Evolutionary conservation across 2,329 filamentous ascomycete species (phyloP).

Genomic region (Pyrenophora graminea): DNA sequence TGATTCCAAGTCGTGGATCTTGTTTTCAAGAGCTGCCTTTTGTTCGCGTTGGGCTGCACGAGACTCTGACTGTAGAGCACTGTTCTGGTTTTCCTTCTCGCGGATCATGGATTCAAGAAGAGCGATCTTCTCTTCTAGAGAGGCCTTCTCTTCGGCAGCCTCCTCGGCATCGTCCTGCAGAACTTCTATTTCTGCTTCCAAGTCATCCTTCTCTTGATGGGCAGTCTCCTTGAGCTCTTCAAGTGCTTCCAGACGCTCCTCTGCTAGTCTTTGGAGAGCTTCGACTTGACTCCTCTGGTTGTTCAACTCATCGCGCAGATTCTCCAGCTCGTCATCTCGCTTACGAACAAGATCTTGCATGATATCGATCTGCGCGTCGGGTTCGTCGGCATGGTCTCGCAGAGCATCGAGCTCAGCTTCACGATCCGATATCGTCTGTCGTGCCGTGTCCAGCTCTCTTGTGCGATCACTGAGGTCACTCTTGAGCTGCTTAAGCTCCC

Average conservation of each 20-base stretch:
- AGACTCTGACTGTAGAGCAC: constrained; percentile 25
- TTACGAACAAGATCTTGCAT: constrained; percentile 51
- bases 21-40: constrained; percentile 52
- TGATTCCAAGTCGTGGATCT: constrained; percentile 46
- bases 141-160: constrained; percentile 55
- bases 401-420: constrained; percentile 45
- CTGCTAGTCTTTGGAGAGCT: constrained; percentile 38
- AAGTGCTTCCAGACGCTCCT: constrained; percentile 50
- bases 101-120: constrained; percentile 42
- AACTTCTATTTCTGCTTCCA: constrained; percentile 61
- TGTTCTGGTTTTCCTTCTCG: constrained; percentile 42
- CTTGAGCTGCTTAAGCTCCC: constrained; percentile 37
- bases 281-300: constrained; percentile 38
- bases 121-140: constrained; percentile 63
- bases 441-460: constrained; percentile 43
- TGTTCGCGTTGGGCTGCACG: constrained; percentile 65
- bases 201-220: constrained; percentile 49
- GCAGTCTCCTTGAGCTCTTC: constrained; percentile 58
- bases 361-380: constrained; percentile 47
- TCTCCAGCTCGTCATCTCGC: constrained; percentile 57
- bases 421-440: constrained; percentile 42
- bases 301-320: constrained; percentile 54
- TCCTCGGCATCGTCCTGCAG: constrained; percentile 52
- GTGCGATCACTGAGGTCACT: constrained; percentile 38
- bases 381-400: constrained; percentile 42